Base-by-base conservation (phyloP, 495 filamentous ascomycete species). In the Melanomma pulvis-pyrius region DNA sequence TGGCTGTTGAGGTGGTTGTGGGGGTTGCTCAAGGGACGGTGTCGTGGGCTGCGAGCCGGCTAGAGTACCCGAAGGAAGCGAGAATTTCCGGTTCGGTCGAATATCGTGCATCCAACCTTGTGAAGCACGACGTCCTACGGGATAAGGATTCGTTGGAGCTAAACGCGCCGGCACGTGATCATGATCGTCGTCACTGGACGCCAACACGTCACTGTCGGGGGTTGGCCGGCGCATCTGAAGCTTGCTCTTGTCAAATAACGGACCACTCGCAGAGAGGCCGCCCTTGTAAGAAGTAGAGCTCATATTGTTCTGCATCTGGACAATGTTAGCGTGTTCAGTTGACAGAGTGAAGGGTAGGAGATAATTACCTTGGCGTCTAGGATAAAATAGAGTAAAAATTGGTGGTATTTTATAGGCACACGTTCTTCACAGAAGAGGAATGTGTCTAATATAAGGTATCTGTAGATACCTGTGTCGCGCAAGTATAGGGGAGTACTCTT, bases 91-190 rank as follows among this genome's bases (percentile, higher is more conserved):
- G 25, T 62, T 65, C 1, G 63, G 49, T 32, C 67, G 70, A 46
- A 72, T 65, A 25, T 74, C 71, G n/a, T 67, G 68, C 0, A 74
- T 39, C 71, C 71, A 74, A 4, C 71, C 61, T n/a, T 56, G 44
- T 0, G 64, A 68, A 4, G 56, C 60, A 2, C 70, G 61, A 6
- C 70, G 65, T 41, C 26, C 57, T 19, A 15, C 29, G 4, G 57
- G 26, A 29, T 49, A 32, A 17, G 17, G 7, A 22, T 25, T 51
- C 19, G 51, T 32, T 4, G 63, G 49, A 1, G 12, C 30, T 8
- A 32, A 53, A 4, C 59, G 49, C 12, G 61, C 21, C 0, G 53
- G 67, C 28, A 44, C 49, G 49, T 71, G 69, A 1, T 73, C 71
- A 24, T 59, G 69, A 15, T 74, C 72, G n/a, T 74, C 72, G 19